These are phyloP conservation scores for Hapsidospora chrysogenum DNA, from an alignment of 495 filamentous ascomycete species.

Conservation along the genomic window DNA sequence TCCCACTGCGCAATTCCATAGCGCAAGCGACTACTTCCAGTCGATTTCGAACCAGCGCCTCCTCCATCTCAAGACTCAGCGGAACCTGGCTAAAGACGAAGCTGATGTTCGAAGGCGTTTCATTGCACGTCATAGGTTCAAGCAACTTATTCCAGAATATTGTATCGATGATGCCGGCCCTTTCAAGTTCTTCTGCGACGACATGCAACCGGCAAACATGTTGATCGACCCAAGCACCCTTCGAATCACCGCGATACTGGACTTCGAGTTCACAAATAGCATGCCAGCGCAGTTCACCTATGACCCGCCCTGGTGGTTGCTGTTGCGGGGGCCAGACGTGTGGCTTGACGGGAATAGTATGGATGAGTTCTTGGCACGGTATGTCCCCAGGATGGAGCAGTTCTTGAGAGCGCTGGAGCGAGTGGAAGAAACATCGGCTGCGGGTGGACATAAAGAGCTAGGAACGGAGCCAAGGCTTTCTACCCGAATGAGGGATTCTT, in stretches of 20 bases:
- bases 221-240: constrained; percentile 21
- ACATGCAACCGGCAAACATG: constrained; percentile 24
- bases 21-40: constrained; percentile 17
- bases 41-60: constrained; percentile 17
- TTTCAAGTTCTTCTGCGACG: constrained; percentile 25
- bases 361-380: constrained; percentile 18
- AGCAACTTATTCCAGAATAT: constrained; percentile 19
- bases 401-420: constrained; percentile 9
- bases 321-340: constrained; percentile 15
- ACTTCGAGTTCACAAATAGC: constrained; percentile 26
- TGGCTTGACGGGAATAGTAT: constrained; percentile 17
- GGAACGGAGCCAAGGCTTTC: constrained; percentile 11
- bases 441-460: constrained; percentile 6
- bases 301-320: constrained; percentile 27
- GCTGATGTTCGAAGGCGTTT: constrained; percentile 17
- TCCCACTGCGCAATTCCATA: constrained; percentile 14
- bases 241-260: constrained; percentile 21
- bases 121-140: constrained; percentile 21
- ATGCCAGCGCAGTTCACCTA: constrained; percentile 25
- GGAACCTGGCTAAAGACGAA: constrained; percentile 18
- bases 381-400: constrained; percentile 15
- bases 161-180: constrained; percentile 17
- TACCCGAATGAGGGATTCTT: constrained; percentile 22
- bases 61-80: constrained; percentile 19
- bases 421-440: constrained; percentile 7